Evolutionary conservation across 371 early-diverging fungal genomes (phyloP), one percentile per base, ranked within the genome.

Genomic region (Saksenaea vasiformis): DNA sequence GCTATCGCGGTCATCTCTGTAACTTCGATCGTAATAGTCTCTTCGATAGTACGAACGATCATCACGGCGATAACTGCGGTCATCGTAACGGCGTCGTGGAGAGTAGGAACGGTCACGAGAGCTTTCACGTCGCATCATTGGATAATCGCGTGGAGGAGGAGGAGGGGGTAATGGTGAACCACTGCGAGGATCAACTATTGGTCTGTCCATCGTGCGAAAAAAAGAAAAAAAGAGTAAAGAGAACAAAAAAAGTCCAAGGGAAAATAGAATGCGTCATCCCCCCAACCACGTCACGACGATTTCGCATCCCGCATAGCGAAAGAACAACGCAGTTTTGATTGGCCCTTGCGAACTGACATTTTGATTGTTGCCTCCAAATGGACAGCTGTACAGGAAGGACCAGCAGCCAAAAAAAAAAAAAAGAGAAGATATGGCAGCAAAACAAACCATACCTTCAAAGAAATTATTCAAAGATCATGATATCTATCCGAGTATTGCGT

Each of bases 71-170:
- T 51, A 56, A 19, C 47, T 44, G 17, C 74, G 70, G 35, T 71
- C 72, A 31, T 71, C 72, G 56, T 72, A 47, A 5, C 51, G 51
- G 22, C 51, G 80, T 37, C 75, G 80, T 56, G 80, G 87, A 17
- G 85, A 84, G 66, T 77, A 74, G 27, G 78, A 85, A 47, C 78
- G 74, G 55, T 83, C 84, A 69, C 78, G 80, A 63, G 73, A 74
- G 1, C 72, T 72, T 56, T 70, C 72, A 27, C 62, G 70, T 61
- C 56, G 43, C 26, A 62, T 62, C 36, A 65, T 64, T 24, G 75
- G 76, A 44, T 73, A 73, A 37, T 64, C 58, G 15, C 65, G 66
- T 37, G 66, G 66, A 4, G 70, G 60, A 44, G 71, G 67, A 19
- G 76, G 66, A 36, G 61, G 39, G 14, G 72, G 69, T 13, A 62